phyloP scores from a whole-genome alignment of 768 basidiomycete species.

The Suillus clintonianus region DNA sequence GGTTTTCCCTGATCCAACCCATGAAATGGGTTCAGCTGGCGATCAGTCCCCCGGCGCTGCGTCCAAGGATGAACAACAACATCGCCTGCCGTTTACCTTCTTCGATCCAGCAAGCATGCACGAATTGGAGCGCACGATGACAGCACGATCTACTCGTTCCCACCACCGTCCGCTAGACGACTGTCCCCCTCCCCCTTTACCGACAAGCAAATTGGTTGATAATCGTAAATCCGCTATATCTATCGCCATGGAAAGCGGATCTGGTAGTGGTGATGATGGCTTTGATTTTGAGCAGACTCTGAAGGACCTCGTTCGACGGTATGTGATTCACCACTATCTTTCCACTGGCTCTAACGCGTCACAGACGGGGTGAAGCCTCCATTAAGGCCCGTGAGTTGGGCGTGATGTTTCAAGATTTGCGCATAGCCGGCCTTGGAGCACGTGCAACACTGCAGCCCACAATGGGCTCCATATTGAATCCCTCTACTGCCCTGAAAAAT shows the following conservation, averaged over 20 bases:
- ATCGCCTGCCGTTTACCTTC: background rate
- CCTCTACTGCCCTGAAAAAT: constrained; percentile 41
- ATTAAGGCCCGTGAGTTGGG: constrained; percentile 59
- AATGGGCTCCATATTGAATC: constrained; percentile 64
- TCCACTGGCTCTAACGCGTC: constrained; percentile 1
- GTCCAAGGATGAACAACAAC: background rate
- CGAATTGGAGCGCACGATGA: background rate
- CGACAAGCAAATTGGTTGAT: background rate
- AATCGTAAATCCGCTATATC: background rate
- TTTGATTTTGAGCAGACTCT: constrained; percentile 35
- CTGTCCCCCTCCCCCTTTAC: background rate
- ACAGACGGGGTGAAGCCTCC: constrained; percentile 49
- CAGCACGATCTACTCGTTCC: background rate
- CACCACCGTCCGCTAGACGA: background rate
- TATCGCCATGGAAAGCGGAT: background rate
- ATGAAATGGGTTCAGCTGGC: background rate
- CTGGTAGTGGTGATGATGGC: constrained; percentile 34
- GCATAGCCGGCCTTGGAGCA: constrained; percentile 60
- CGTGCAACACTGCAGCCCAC: constrained; percentile 58
- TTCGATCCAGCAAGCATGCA: constrained; percentile 2
- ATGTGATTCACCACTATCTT: constrained; percentile 1
- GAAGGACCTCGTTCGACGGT: constrained; percentile 24
- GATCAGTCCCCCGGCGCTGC: background rate
- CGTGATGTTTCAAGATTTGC: constrained; percentile 58
- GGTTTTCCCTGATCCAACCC: background rate